Percentiles rank a stretch among this genome's conserved stretches.
Evolutionary conservation across 192 early-diverging fungal genomes (phyloP).

Genomic region (Entomortierella parvispora): DNA sequence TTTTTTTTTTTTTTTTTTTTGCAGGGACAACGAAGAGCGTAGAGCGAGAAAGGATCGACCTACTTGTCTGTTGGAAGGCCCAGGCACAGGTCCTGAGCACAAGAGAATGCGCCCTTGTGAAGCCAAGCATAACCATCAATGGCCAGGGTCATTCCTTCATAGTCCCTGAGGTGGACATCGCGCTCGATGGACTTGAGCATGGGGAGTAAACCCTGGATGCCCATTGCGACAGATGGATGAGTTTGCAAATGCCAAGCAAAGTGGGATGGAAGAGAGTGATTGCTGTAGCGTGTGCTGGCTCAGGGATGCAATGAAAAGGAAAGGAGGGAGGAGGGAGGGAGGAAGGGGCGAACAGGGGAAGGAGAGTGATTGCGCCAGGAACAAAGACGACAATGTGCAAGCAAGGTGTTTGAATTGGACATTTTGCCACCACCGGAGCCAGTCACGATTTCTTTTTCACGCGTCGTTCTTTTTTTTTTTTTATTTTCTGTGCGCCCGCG

Average conservation of each 20-base stretch:
- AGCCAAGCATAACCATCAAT: slow-evolving; percentile 98
- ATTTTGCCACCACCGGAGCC: no score
- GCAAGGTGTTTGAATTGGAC: no score
- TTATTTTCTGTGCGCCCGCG: no score
- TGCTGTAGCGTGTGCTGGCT: no score
- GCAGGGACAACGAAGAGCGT: not conserved
- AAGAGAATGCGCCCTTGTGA: slow-evolving; percentile 87
- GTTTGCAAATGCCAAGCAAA: not conserved
- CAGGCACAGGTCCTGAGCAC: slow-evolving; percentile 81
- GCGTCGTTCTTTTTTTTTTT: no score
- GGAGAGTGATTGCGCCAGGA: no score
- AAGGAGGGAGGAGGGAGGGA: no score
- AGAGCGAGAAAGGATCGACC: not conserved
- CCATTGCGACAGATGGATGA: slow-evolving; percentile 67
- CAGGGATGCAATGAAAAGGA: no score
- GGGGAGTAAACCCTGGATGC: slow-evolving; percentile 89
- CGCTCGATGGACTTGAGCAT: slow-evolving; percentile 79
- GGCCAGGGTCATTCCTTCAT: slow-evolving; percentile 77
- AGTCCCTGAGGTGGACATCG: slow-evolving; percentile 74
- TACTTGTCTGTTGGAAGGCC: slow-evolving; percentile 78
- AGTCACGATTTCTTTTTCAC: not conserved
- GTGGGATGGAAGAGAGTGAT: no score
- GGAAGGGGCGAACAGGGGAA: no score
- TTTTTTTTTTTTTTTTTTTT: not conserved
- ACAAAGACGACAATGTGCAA: no score